Base-by-base conservation (phyloP, 2,329 filamentous ascomycete genomes). In the Neurospora crassa region DNA sequence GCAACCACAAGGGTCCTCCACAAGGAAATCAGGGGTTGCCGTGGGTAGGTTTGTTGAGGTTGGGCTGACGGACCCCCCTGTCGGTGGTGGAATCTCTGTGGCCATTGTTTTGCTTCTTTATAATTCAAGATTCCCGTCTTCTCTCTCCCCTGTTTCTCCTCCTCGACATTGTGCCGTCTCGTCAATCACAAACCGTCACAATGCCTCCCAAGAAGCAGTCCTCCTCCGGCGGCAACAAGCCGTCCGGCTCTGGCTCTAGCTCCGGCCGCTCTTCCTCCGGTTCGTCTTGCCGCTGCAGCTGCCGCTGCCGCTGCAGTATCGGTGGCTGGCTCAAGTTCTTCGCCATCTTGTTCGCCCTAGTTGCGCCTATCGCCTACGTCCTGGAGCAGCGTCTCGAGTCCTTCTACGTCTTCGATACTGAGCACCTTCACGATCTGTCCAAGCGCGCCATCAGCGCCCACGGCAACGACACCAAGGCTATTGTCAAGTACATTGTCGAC, bases 341-440 rank as follows among this genome's bases (percentile, higher is more conserved):
- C 73, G 85, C 84, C 68, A 76, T 89, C 70, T 75, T 89, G 67
- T 80, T 89, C 69, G 88, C 84, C 70, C 76, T 89, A 73, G 78
- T 90, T 70, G 82, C 84, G 14, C 84, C 86, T 8, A 75, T 89
- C 70, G 82, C 86, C 76, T 87, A 86, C 80, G 76, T 86, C 72
- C 79, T 89, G 53, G 88, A 91, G 79, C 83, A 85, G 76, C 87
- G 87, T 80, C 82, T 88, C 71, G 83, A 88, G 73, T 81, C 79
- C 71, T 90, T 94, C 84, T 96, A 94, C 85, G 88, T 96, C 80
- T 94, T 96, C 81, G 83, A 89, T 70, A 87, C 87, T 1, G 83
- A 85, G 18, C 86, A 92, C 73, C 85, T 96, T 72, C 88, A 93
- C 78, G 85, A 90, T 73, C 82, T 96, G 42, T 86, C 91, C 12